Percentiles rank a stretch among this genome's conserved stretches.
These are phyloP conservation scores for Monascus ruber DNA, from an alignment of 2,329 filamentous ascomycete genomes.

Conservation along the genomic window DNA sequence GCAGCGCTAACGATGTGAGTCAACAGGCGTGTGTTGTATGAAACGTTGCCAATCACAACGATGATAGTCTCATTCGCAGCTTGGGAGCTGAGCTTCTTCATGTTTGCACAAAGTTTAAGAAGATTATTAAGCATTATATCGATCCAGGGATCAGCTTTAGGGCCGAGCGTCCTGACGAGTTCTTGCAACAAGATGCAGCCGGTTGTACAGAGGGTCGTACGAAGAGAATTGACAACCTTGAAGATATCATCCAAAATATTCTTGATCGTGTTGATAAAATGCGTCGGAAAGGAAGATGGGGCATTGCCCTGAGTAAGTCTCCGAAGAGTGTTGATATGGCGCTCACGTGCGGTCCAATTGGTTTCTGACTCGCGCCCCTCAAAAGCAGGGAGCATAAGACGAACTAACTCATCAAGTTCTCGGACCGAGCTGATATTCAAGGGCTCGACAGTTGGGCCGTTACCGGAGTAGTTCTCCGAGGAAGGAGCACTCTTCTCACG, in stretches of 20 bases:
- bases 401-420: slow-evolving; percentile 79
- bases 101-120: slow-evolving; percentile 77
- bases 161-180: slow-evolving; percentile 61
- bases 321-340: slow-evolving; percentile 64
- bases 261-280: slow-evolving; percentile 61
- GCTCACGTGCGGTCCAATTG: slow-evolving; percentile 83
- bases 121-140: slow-evolving; percentile 82
- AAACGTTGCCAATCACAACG: slow-evolving; percentile 63
- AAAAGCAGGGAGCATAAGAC: slow-evolving; percentile 68
- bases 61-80: slow-evolving; percentile 74
- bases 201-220: slow-evolving; percentile 83
- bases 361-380: slow-evolving; percentile 82
- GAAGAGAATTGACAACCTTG: slow-evolving; percentile 69
- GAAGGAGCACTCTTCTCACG: no score
- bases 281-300: slow-evolving; percentile 59
- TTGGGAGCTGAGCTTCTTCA: slow-evolving; percentile 86
- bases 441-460: slow-evolving; percentile 43
- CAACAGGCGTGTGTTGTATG: slow-evolving; percentile 70
- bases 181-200: slow-evolving; percentile 78
- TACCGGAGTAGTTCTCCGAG: no score
- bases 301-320: slow-evolving; percentile 75
- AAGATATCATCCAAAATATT: slow-evolving; percentile 74
- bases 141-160: slow-evolving; percentile 74
- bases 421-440: slow-evolving; percentile 71
- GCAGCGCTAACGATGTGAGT: slow-evolving; percentile 73